Conservation (phyloP, 805 yeast species). For the Candida succiphila region DNA sequence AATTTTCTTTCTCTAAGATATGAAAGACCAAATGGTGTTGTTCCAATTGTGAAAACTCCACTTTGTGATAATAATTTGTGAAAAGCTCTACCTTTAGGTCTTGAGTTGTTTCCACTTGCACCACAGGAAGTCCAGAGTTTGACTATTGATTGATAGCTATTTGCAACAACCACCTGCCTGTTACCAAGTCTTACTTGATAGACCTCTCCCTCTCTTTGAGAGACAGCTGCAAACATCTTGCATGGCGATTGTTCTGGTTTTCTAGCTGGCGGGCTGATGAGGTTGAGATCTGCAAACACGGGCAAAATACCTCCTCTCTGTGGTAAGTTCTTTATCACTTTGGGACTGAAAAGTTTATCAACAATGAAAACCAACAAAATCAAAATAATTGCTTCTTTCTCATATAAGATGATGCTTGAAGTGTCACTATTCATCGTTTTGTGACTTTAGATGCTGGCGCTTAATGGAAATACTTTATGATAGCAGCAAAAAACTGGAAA, state of each 20-base stretch:
- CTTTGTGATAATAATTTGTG: constrained; percentile 48
- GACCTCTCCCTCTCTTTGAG: constrained; percentile 27
- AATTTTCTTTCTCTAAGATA: constrained; percentile 38
- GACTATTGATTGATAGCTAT: constrained; percentile 44
- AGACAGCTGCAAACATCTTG: constrained; percentile 33
- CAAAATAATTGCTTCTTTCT: not conserved
- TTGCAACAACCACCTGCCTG: constrained; percentile 52
- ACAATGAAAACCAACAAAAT: not conserved
- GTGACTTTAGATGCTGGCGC: no score
- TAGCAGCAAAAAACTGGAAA: no score
- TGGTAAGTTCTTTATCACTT: constrained; percentile 11
- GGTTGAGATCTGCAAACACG: constrained; percentile 14
- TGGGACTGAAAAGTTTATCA: not conserved
- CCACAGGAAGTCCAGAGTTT: constrained; percentile 40
- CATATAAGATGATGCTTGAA: no score
- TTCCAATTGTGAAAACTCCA: constrained; percentile 54
- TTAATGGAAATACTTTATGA: no score
- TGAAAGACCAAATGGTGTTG: constrained; percentile 47
- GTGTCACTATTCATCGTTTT: no score
- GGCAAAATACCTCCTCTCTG: constrained; percentile 12
- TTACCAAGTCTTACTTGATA: constrained; percentile 59
- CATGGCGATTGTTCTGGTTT: constrained; percentile 30
- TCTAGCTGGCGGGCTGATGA: constrained; percentile 16
- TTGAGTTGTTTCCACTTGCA: constrained; percentile 46
- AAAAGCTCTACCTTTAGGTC: constrained; percentile 61